phyloP scores from a whole-genome alignment of 371 early-diverging fungal genomes.

The Phascolomyces articulosus region DNA sequence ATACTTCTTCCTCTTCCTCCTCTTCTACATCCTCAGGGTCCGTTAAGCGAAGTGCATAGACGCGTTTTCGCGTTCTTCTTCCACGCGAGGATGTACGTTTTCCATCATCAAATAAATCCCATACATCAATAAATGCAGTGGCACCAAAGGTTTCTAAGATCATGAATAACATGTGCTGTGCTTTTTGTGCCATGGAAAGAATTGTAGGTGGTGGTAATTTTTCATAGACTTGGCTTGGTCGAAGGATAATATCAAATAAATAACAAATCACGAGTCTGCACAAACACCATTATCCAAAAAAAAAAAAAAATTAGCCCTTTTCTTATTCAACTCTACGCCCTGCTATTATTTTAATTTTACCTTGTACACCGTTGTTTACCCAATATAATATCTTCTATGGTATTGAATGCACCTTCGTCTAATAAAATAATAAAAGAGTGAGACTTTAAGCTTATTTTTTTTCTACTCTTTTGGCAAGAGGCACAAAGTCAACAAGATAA shows the following conservation, averaged over 20 bases:
- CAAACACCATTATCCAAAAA: neutral
- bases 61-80: neutral
- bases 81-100: neutral
- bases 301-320: neutral
- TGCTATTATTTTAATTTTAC: neutral
- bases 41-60: neutral
- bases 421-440: neutral
- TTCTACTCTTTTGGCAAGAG: neutral
- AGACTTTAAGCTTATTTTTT: too few species aligned
- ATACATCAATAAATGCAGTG: neutral
- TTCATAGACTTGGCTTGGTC: neutral
- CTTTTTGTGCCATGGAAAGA: neutral
- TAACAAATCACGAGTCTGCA: neutral
- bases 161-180: neutral
- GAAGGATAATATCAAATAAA: neutral
- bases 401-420: slow-evolving; percentile 1
- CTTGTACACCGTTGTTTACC: neutral
- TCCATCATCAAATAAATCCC: neutral
- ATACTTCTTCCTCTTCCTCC: neutral
- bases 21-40: neutral
- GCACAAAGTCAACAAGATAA: neutral
- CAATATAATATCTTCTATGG: neutral
- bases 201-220: neutral
- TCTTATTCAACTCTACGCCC: too few species aligned
- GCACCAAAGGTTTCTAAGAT: neutral